phyloP scores from a whole-genome alignment of 495 filamentous ascomycete genomes.

The Tricharina praecox region DNA sequence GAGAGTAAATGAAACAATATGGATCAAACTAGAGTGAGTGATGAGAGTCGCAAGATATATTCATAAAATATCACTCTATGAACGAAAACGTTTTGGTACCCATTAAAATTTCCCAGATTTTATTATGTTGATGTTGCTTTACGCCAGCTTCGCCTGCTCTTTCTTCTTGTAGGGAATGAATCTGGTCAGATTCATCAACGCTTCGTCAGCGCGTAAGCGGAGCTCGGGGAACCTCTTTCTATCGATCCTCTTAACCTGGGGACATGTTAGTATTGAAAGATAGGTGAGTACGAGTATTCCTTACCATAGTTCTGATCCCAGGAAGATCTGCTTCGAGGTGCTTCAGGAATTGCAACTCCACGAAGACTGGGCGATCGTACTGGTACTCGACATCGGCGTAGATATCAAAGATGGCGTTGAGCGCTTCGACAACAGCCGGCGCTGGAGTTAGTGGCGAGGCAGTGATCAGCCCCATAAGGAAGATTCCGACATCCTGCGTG shows the following conservation, averaged over 20 bases:
- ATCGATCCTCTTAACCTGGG: constrained; percentile 36
- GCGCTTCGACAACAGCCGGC: constrained; percentile 38
- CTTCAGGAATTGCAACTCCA: constrained; percentile 39
- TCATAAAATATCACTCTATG: no score
- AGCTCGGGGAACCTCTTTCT: constrained; percentile 37
- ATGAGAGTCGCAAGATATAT: no score
- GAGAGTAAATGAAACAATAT: no score
- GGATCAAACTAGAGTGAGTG: no score
- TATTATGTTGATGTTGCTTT: no score
- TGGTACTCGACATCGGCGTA: constrained; percentile 40
- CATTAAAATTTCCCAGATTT: no score
- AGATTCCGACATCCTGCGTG: constrained; percentile 37
- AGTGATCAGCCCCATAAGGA: constrained; percentile 37
- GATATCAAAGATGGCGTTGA: constrained; percentile 46
- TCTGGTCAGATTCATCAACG: constrained; percentile 36
- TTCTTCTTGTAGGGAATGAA: constrained; percentile 46
- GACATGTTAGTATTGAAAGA: constrained; percentile 5
- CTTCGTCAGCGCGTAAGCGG: constrained; percentile 39
- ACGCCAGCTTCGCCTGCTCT: constrained; percentile 17
- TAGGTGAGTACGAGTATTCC: constrained; percentile 3
- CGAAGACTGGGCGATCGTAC: constrained; percentile 43
- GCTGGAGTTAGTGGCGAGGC: constrained; percentile 31
- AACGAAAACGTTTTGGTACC: no score
- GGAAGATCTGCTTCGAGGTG: constrained; percentile 37
- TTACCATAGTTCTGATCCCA: constrained; percentile 33